Base-by-base conservation (phyloP, 306 rosid genomes). In the Adenanthera pavonina region DNA sequence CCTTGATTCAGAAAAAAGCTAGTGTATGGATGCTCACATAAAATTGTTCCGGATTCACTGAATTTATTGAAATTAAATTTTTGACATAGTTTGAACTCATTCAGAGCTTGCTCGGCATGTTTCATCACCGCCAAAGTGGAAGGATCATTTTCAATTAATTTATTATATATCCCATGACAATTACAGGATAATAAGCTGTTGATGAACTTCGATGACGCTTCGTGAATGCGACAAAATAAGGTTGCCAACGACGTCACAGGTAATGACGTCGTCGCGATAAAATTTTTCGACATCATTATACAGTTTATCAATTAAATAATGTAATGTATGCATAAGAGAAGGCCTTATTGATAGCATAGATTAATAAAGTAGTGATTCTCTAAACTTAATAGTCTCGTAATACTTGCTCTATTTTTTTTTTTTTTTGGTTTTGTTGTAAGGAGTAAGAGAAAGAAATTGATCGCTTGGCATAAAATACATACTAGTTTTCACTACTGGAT, bases 191-290 rank as follows among this genome's bases (percentile, higher is more conserved):
- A 56, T 38, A 4, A 38, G 41, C 41, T 20, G 12, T 17, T 61
- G 56, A 20, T 14, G 66, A 74, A 40, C 19, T 56, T 47, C 40
- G 54, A 17, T 78, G 82, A 68, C 76, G 76, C 70, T 43, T 17
- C 48, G 17, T 30, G 47, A 57, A 40, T 6, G 69, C 33, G 67
- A 69, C 76, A 6, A 16, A 40, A 56, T 5, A 38, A 49, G 38
- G 76, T 56, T 1, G 17, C n/a, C 11, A 16, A 43, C 17, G 60
- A 40, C 82, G 71, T 79, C 80, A 65, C 44, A 10, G 4, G 2
- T 57, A 49, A 78, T 53, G 46, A 77, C 56, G 49, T 62, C 62
- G n/a, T n/a, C n/a, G n/a, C n/a, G n/a, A n/a, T n/a, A n/a, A n/a
- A n/a, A n/a, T n/a, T n/a, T n/a, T n/a, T n/a, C n/a, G n/a, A n/a